phyloP scores from a whole-genome alignment of 1,139 yeast genomes.

The Pichia sp. region DNA sequence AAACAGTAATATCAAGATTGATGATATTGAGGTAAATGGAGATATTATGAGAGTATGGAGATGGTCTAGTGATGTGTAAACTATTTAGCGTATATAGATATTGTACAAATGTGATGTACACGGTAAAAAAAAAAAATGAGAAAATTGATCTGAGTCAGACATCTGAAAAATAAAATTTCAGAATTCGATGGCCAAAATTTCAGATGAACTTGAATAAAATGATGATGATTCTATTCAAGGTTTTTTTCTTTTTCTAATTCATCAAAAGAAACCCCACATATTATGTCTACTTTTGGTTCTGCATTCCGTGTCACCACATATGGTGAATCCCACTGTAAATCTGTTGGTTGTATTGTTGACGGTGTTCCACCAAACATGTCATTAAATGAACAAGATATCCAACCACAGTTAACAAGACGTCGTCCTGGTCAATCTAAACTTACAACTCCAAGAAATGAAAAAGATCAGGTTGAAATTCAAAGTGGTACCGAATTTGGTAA shows the following conservation, averaged over 20 bases:
- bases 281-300: conserved; percentile 62
- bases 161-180: neutral
- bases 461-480: conserved; percentile 87
- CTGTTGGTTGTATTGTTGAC: conserved; percentile 98
- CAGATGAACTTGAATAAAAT: no score
- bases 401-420: conserved; percentile 92
- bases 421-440: conserved; percentile 95
- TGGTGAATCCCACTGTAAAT: conserved; percentile 96
- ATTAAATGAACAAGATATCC: conserved; percentile 79
- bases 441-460: conserved; percentile 93
- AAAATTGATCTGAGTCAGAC: no score
- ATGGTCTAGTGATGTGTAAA: conserved; percentile 54
- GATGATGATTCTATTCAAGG: no score
- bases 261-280: neutral
- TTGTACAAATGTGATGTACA: no score
- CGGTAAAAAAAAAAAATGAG: no score
- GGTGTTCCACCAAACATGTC: conserved; percentile 96
- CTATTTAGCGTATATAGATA: neutral
- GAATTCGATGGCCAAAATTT: no score
- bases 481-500: conserved; percentile 89
- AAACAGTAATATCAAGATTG: conserved; percentile 55
- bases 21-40: conserved; percentile 69
- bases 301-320: conserved; percentile 77
- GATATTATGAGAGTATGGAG: conserved; percentile 89
- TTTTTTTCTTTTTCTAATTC: neutral